Conservation (phyloP, 768 basidiomycete genomes). For the Suillus americanus region DNA sequence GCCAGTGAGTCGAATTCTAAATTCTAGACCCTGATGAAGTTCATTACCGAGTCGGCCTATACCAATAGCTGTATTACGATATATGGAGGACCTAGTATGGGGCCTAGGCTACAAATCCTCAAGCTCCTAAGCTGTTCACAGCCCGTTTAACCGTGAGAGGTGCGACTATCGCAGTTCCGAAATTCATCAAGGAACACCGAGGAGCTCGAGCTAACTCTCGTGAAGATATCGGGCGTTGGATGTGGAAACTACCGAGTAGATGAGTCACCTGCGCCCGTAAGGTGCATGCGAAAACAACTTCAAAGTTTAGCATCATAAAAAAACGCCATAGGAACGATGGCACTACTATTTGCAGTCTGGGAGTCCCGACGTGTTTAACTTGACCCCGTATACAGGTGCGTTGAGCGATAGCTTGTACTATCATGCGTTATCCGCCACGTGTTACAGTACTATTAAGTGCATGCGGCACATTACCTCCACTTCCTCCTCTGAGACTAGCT, state of each 20-base stretch:
- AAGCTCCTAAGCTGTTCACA: not conserved
- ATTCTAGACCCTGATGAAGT: not conserved
- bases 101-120: not conserved
- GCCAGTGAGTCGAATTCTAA: not conserved
- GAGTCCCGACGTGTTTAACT: not conserved
- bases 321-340: not conserved
- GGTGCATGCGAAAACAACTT: not conserved
- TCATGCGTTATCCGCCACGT: constrained; percentile 3
- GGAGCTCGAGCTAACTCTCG: not conserved
- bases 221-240: not conserved
- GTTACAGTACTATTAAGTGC: not conserved
- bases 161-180: not conserved
- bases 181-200: not conserved
- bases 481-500: not conserved
- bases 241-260: not conserved
- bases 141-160: not conserved
- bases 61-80: not conserved
- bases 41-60: not conserved
- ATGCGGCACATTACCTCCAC: not conserved
- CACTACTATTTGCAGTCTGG: not conserved
- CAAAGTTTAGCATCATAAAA: not conserved
- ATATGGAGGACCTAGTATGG: not conserved
- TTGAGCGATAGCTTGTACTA: not conserved
- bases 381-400: not conserved
- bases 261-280: not conserved